These are phyloP conservation scores for Purpureocillium takamizusanense DNA, from an alignment of 2,329 filamentous ascomycete genomes.

Conservation along the genomic window DNA sequence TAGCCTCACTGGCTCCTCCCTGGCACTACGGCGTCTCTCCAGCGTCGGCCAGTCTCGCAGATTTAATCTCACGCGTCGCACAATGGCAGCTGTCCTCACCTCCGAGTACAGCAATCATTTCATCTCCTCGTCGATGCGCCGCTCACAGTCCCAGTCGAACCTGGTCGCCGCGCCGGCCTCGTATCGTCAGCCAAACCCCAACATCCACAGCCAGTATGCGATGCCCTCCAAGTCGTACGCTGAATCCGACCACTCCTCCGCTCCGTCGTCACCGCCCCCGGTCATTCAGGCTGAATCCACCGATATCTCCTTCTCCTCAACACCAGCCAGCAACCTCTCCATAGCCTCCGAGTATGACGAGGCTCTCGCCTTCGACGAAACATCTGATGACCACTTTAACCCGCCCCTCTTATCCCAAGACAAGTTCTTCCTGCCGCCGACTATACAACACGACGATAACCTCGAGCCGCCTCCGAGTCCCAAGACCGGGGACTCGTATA, in stretches of 20 bases:
- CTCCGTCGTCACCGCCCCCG: slow-evolving; percentile 46
- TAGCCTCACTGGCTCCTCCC: slow-evolving; percentile 1
- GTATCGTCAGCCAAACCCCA: slow-evolving; percentile 36
- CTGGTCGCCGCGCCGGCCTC: slow-evolving; percentile 35
- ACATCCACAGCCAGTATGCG: slow-evolving; percentile 37
- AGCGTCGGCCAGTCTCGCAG: slow-evolving; percentile 1
- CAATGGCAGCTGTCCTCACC: slow-evolving; percentile 47
- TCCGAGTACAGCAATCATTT: slow-evolving; percentile 52
- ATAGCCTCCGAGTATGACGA: slow-evolving; percentile 49
- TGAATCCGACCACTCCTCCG: slow-evolving; percentile 41
- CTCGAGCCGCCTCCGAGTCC: slow-evolving; percentile 43
- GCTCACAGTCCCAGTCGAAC: slow-evolving; percentile 52
- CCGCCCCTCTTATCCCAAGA: slow-evolving; percentile 37
- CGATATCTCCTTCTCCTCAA: slow-evolving; percentile 51
- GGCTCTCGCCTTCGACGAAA: slow-evolving; percentile 31
- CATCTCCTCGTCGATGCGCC: slow-evolving; percentile 41
- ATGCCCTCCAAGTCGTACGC: slow-evolving; percentile 32
- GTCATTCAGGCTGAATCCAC: slow-evolving; percentile 43
- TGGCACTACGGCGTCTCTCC: slow-evolving; percentile 5
- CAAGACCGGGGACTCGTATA: slow-evolving; percentile 38
- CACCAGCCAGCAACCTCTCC: slow-evolving; percentile 54
- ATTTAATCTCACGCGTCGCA: slow-evolving; percentile 6
- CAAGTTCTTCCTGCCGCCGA: slow-evolving; percentile 30
- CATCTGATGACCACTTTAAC: slow-evolving; percentile 36
- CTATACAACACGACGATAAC: slow-evolving; percentile 24